These are phyloP conservation scores for Sugiyamaella grinbergsii DNA, from an alignment of 1,139 yeast genomes.

Conservation along the genomic window DNA sequence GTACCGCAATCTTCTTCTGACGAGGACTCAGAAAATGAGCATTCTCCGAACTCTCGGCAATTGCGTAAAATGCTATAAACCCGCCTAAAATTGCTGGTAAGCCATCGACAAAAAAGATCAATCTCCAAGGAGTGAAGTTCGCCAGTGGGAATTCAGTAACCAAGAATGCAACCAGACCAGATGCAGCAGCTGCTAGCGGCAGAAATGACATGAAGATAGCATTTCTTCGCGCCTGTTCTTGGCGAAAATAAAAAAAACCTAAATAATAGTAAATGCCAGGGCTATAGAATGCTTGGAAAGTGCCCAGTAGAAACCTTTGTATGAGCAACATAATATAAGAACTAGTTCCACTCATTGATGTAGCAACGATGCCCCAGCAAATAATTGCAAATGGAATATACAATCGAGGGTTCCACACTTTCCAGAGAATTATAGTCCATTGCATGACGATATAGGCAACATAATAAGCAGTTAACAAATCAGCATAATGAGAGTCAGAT, in stretches of 20 bases:
- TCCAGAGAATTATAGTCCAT: slow-evolving; percentile 32
- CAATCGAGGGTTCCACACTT: slow-evolving; percentile 26
- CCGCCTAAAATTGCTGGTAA: slow-evolving; percentile 41
- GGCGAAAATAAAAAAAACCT: slow-evolving; percentile 35
- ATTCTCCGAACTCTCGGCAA: slow-evolving; percentile 51
- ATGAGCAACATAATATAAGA: slow-evolving; percentile 30
- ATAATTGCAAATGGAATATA: slow-evolving; percentile 33
- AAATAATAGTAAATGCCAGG: slow-evolving; percentile 40
- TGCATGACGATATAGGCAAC: slow-evolving; percentile 39
- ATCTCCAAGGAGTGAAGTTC: slow-evolving; percentile 40
- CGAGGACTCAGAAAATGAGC: slow-evolving; percentile 35
- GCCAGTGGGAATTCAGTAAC: slow-evolving; percentile 41
- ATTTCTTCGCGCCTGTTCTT: slow-evolving; percentile 49
- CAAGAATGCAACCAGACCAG: slow-evolving; percentile 38
- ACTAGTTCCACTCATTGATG: slow-evolving; percentile 27
- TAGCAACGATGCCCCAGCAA: slow-evolving; percentile 32
- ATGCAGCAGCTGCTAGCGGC: slow-evolving; percentile 35
- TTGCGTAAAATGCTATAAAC: slow-evolving; percentile 36
- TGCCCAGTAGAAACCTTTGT: slow-evolving; percentile 34
- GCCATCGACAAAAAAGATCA: slow-evolving; percentile 47
- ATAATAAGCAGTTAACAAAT: slow-evolving; percentile 28
- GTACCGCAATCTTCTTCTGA: slow-evolving; percentile 33
- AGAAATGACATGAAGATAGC: slow-evolving; percentile 52
- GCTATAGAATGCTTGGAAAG: slow-evolving; percentile 35
- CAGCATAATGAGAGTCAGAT: slow-evolving; percentile 45